Conservation (phyloP, 2,329 filamentous ascomycete species). For the Cordyceps tenuipes region DNA sequence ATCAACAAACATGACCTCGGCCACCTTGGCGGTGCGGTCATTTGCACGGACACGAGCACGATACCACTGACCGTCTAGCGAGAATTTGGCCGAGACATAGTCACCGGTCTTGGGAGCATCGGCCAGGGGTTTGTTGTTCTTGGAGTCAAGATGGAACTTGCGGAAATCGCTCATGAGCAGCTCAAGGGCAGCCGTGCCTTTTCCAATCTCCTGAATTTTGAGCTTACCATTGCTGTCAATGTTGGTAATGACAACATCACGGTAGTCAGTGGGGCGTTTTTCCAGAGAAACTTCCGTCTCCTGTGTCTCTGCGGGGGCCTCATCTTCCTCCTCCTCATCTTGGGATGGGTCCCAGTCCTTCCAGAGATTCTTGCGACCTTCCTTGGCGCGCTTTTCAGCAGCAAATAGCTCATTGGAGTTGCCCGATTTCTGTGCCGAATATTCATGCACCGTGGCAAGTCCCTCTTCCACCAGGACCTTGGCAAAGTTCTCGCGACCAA, state of each 20-base stretch:
- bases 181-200: slow-evolving; percentile 76
- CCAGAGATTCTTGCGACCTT: slow-evolving; percentile 81
- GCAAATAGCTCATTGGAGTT: slow-evolving; percentile 80
- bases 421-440: slow-evolving; percentile 91
- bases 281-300: slow-evolving; percentile 45
- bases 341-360: slow-evolving; percentile 88
- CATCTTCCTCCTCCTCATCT: slow-evolving; percentile 53
- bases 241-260: slow-evolving; percentile 86
- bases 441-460: slow-evolving; percentile 82
- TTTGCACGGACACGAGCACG: slow-evolving; percentile 84
- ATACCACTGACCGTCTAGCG: slow-evolving; percentile 87
- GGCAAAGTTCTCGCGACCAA: slow-evolving; percentile 92
- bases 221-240: slow-evolving; percentile 74
- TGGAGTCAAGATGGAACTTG: slow-evolving; percentile 77
- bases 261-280: slow-evolving; percentile 74
- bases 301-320: slow-evolving; percentile 42
- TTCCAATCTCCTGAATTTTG: slow-evolving; percentile 86
- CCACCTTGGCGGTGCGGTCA: slow-evolving; percentile 79
- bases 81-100: slow-evolving; percentile 84
- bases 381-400: slow-evolving; percentile 84
- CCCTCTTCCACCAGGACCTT: slow-evolving; percentile 92
- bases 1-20: slow-evolving; percentile 90
- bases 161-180: slow-evolving; percentile 86
- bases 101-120: slow-evolving; percentile 84
- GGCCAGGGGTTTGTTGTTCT: slow-evolving; percentile 66